Base-by-base conservation (phyloP, 2,329 filamentous ascomycete species). In the Sporothrix pallida region DNA sequence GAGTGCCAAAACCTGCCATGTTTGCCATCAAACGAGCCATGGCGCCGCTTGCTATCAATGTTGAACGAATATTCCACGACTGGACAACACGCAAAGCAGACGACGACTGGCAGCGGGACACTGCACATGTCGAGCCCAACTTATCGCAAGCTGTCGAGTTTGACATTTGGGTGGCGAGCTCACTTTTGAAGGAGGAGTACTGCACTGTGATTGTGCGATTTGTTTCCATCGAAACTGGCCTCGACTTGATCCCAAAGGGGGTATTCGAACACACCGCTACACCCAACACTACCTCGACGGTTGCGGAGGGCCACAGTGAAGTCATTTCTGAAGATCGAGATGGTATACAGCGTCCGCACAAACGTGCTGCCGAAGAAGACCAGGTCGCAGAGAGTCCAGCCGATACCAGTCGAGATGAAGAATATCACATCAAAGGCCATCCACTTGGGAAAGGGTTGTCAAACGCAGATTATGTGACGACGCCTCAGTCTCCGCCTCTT, bases 1-100 rank as follows among this genome's bases (percentile, higher is more conserved):
- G 92, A 26, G 88, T 92, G 3, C 93, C 92, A 26, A 95, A 95
- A 81, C 89, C 90, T 71, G 92, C 92, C 2, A 95, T 93, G 82
- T 94, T 89, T 79, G 89, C 92, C 0, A 91, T 95, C 80, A 92
- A 92, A 82, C 87, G 93, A 63, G 93, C 93, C 80, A 89, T 95
- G 85, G 91, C 91, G 12, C 89, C 90, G 0, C 81, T 95, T 7
- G 90, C 89, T 1, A 86, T 94, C 1, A 92, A 91, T 4, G 90
- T 94, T 76, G 90, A 88, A 75, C 85, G 92, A 8, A 44, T 20
- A 15, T 42, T 44, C 2, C 80, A 81, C 10, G 84, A 86, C 74
- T 83, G 86, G 76, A 80, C 79, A 17, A 82, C 58, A 12, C 60
- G 73, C 17, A 72, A 65, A 26, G 73, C 73, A 4, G 71, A 71